Conservation (phyloP, 768 basidiomycete genomes). For the Pisolithus marmoratus region DNA sequence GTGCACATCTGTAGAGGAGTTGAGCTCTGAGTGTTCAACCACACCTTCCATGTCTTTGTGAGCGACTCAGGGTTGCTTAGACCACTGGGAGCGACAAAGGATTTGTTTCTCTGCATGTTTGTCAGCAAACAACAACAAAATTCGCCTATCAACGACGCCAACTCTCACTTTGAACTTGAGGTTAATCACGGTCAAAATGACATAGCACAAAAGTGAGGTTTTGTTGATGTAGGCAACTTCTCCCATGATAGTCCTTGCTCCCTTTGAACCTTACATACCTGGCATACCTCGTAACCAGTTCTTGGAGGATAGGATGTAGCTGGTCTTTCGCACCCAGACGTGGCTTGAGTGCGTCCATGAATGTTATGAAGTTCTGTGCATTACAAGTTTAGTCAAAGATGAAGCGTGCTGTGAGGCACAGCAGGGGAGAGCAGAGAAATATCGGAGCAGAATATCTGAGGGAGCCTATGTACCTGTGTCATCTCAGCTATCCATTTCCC, state of each 20-base stretch:
- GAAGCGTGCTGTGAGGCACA: too few relatives aligned
- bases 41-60: constrained; percentile 88
- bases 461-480: too few relatives aligned
- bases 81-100: constrained; percentile 89
- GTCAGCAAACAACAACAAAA: constrained; percentile 6
- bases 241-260: too few relatives aligned
- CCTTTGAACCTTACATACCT: too few relatives aligned
- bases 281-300: constrained; percentile 91
- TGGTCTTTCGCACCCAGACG: constrained; percentile 95
- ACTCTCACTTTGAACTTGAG: constrained; percentile 77
- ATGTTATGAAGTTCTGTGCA: constrained; percentile 87
- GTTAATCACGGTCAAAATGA: too few relatives aligned
- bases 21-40: constrained; percentile 1
- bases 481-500: too few relatives aligned
- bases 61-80: constrained; percentile 78
- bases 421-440: too few relatives aligned
- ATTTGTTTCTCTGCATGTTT: constrained; percentile 78
- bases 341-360: constrained; percentile 95
- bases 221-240: too few relatives aligned
- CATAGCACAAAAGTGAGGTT: too few relatives aligned
- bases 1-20: constrained; percentile 90
- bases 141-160: constrained; percentile 9
- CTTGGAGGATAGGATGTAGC: constrained; percentile 89
- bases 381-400: too few relatives aligned
- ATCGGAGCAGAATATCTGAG: too few relatives aligned